A percentile compares a stretch with the other conserved stretches of the same genome.
phyloP scores from a whole-genome alignment of 2,329 filamentous ascomycete genomes.

The Pestalotiopsis sp. region DNA sequence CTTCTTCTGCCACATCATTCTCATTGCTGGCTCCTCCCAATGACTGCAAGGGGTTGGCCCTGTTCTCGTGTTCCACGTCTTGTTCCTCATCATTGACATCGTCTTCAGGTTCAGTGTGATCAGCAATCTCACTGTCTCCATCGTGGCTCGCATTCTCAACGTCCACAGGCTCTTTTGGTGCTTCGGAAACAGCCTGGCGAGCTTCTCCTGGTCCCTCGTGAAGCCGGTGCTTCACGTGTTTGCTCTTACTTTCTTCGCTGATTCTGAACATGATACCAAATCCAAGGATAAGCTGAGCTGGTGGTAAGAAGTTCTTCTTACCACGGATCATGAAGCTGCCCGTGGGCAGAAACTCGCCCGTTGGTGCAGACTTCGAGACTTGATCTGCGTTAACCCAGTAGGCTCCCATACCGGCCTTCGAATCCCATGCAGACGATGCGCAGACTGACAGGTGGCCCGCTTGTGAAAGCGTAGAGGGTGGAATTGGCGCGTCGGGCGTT shows the following conservation, averaged over 20 bases:
- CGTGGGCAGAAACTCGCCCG: constrained; percentile 76
- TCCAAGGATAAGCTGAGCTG: constrained; percentile 83
- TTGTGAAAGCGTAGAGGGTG: constrained; percentile 88
- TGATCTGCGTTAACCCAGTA: constrained; percentile 95
- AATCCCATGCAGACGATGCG: constrained; percentile 91
- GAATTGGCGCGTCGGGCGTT: constrained; percentile 81
- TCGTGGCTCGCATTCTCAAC: constrained; percentile 12
- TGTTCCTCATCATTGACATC: constrained; percentile 29
- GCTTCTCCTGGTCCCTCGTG: constrained; percentile 26
- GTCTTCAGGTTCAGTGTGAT: constrained; percentile 31
- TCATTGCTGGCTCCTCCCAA: constrained; percentile 27
- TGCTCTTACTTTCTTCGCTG: constrained; percentile 82
- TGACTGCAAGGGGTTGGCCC: constrained; percentile 38
- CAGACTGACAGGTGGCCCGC: constrained; percentile 85
- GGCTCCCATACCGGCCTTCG: constrained; percentile 91
- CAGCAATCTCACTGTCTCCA: constrained; percentile 24
- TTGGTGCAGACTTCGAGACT: constrained; percentile 81
- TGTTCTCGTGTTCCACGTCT: constrained; percentile 21
- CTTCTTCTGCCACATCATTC: constrained; percentile 19
- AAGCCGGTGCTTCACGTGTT: constrained; percentile 74
- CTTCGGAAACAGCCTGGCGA: background rate
- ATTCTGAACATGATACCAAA: constrained; percentile 88
- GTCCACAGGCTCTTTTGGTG: background rate
- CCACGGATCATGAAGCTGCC: constrained; percentile 83
- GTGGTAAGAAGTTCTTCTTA: constrained; percentile 89